These are phyloP conservation scores for Begonia loranthoides DNA, from an alignment of 306 rosid species.

Conservation along the genomic window DNA sequence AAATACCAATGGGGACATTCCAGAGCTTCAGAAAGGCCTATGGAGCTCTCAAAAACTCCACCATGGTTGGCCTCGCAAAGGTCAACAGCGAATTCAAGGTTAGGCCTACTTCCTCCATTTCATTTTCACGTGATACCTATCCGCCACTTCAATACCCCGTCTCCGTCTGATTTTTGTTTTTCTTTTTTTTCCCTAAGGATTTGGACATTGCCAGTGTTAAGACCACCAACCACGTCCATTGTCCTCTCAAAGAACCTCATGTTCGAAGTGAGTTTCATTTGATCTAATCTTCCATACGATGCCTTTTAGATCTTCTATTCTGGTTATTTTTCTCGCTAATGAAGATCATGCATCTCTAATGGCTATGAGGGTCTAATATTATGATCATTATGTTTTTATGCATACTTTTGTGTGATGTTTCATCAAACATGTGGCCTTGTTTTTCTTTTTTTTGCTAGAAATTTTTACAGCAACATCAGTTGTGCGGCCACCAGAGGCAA, in stretches of 20 bases:
- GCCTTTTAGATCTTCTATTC: too few relatives aligned
- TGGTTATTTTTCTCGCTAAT: too few relatives aligned
- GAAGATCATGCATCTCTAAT: too few relatives aligned
- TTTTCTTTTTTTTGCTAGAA: too few relatives aligned
- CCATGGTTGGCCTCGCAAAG: conserved; percentile 94
- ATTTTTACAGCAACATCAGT: conserved; percentile 69
- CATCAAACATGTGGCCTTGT: too few relatives aligned
- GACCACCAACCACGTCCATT: conserved; percentile 81
- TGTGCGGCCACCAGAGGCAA: conserved; percentile 68
- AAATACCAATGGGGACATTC: conserved; percentile 51
- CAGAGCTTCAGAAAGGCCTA: conserved; percentile 68
- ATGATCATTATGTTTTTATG: too few relatives aligned
- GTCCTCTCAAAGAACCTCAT: conserved; percentile 90
- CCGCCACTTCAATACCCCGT: background rate
- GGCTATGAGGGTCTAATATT: too few relatives aligned
- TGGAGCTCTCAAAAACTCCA: conserved; percentile 90
- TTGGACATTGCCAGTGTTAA: conserved; percentile 87
- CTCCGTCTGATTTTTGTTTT: background rate
- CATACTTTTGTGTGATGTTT: too few relatives aligned
- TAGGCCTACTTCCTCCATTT: background rate
- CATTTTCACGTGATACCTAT: background rate
- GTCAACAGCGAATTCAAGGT: conserved; percentile 94
- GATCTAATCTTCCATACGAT: too few relatives aligned
- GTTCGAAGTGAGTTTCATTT: conserved; percentile 56
- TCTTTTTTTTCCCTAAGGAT: conserved; percentile 30